Conservation (phyloP, 306 rosid genomes). For the Gynostemma pentaphyllum region DNA sequence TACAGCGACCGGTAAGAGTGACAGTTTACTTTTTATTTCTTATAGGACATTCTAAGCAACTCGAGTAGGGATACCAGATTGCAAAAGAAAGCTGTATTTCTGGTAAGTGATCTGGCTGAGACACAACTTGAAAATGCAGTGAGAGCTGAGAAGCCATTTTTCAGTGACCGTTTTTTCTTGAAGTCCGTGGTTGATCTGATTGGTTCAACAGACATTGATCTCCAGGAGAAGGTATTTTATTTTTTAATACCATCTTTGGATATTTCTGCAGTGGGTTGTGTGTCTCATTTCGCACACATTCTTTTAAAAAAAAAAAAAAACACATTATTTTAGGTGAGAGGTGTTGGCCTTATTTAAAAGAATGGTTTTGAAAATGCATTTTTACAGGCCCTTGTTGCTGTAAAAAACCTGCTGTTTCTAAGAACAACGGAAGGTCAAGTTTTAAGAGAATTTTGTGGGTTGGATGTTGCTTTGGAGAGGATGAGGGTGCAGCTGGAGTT, state of each 20-base stretch:
- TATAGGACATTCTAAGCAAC: slow-evolving; percentile 55
- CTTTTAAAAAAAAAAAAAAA: neutral
- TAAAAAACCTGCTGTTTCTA: slow-evolving; percentile 61
- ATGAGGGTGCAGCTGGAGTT: slow-evolving; percentile 42
- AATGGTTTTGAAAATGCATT: neutral
- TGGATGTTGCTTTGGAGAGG: slow-evolving; percentile 63
- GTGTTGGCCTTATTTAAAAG: neutral
- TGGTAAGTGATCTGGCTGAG: slow-evolving; percentile 61
- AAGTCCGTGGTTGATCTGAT: slow-evolving; percentile 72
- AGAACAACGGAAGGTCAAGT: slow-evolving; percentile 46
- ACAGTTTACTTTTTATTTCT: slow-evolving; percentile 12
- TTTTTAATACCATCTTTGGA: neutral
- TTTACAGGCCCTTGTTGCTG: slow-evolving; percentile 54
- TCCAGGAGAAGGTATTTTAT: slow-evolving; percentile 72
- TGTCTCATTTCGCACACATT: neutral
- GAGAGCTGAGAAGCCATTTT: slow-evolving; percentile 34
- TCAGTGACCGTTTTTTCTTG: slow-evolving; percentile 42
- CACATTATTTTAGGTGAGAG: neutral
- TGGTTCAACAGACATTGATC: slow-evolving; percentile 60
- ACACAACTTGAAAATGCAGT: slow-evolving; percentile 37
- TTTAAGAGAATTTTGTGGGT: slow-evolving; percentile 47
- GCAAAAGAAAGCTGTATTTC: slow-evolving; percentile 56
- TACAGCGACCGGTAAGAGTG: neutral
- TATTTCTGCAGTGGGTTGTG: neutral
- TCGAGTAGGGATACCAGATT: slow-evolving; percentile 47